Percentiles rank a stretch among this genome's conserved stretches.
These are phyloP conservation scores for Calonectria fujianensis DNA, from an alignment of 2,329 filamentous ascomycete genomes.

Conservation along the genomic window DNA sequence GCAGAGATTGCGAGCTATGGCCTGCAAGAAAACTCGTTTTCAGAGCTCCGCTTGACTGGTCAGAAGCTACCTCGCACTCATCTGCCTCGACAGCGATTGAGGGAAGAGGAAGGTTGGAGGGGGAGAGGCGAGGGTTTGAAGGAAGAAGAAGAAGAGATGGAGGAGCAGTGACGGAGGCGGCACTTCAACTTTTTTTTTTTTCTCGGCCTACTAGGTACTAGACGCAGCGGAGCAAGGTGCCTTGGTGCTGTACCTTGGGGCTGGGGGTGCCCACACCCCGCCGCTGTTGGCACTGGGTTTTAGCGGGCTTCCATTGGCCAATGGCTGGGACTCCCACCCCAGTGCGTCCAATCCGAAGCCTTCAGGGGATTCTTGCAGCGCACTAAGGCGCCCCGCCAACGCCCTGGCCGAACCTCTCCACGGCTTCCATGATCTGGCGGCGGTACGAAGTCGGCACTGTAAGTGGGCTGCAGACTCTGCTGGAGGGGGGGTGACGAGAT, in stretches of 20 bases:
- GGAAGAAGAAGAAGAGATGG: constrained; percentile 44
- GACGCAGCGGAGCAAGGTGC: constrained; percentile 34
- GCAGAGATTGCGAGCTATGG: constrained; percentile 58
- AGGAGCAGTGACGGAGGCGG: constrained; percentile 49
- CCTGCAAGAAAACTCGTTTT: constrained; percentile 62
- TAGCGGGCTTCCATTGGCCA: constrained; percentile 50
- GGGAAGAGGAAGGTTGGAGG: constrained; percentile 44
- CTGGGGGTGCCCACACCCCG: constrained; percentile 44
- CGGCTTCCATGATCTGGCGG: constrained; percentile 46
- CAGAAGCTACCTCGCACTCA: constrained; percentile 63
- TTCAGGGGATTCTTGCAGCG: constrained; percentile 49
- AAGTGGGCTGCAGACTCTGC: constrained; percentile 38
- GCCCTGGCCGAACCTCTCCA: constrained; percentile 52
- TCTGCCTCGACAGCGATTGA: constrained; percentile 57
- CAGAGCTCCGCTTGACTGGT: constrained; percentile 61
- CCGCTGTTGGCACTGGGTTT: constrained; percentile 37
- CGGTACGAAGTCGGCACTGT: constrained; percentile 28
- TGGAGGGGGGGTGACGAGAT: constrained; percentile 49
- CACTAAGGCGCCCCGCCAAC: constrained; percentile 53
- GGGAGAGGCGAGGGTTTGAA: constrained; percentile 50
- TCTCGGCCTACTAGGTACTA: constrained; percentile 43
- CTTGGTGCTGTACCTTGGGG: constrained; percentile 38
- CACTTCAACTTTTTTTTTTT: constrained; percentile 56
- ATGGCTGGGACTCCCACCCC: constrained; percentile 44
- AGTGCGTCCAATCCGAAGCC: constrained; percentile 46